Evolutionary conservation across 495 filamentous ascomycete genomes (phyloP), one percentile per base, ranked within the genome.

Genomic region (Aspergillus incahuasiensis): DNA sequence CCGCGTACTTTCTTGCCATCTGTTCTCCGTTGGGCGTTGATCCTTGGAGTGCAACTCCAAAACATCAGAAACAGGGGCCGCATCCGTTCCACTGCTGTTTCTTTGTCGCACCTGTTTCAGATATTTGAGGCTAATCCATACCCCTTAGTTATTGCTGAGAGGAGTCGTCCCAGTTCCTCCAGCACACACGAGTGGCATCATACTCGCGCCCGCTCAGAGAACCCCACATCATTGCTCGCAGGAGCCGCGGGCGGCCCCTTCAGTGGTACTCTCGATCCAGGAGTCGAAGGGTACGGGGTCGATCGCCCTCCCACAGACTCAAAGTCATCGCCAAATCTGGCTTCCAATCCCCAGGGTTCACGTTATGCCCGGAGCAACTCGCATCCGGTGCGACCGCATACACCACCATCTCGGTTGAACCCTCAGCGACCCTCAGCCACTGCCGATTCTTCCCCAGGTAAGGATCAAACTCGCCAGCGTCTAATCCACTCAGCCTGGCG

Each of bases 291-390:
- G 68, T 67, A 68, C 69, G 69, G 70, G 57, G 62, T 55, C 39
- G 59, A 70, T 61, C 70, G 72, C 63, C 57, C 55, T 55, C 63
- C 71, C 58, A 66, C 58, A 66, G 68, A 75, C 66, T 57, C 57
- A 42, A 38, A 62, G 22, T 51, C 57, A 49, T 56, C 57, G 48
- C 61, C 67, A 65, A 70, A 61, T 48, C 67, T 73, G 70, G 71
- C 67, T 67, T 61, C 64, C 19, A 71, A 66, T 71, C 62, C 60
- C 5, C 58, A 63, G 42, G 56, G 44, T 18, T 62, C 70, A 45
- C 69, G 73, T 67, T 71, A 73, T 75, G 70, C 69, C 59, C 70
- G 71, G 60, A 76, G 73, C 63, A 73, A 76, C 54, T 75, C 73
- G 35, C 61, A 74, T 42, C 70, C 74, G 50, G 63, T 73, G 58